Evolutionary conservation across 2,329 filamentous ascomycete species (phyloP).

Genomic region (Exophiala mesophila): DNA sequence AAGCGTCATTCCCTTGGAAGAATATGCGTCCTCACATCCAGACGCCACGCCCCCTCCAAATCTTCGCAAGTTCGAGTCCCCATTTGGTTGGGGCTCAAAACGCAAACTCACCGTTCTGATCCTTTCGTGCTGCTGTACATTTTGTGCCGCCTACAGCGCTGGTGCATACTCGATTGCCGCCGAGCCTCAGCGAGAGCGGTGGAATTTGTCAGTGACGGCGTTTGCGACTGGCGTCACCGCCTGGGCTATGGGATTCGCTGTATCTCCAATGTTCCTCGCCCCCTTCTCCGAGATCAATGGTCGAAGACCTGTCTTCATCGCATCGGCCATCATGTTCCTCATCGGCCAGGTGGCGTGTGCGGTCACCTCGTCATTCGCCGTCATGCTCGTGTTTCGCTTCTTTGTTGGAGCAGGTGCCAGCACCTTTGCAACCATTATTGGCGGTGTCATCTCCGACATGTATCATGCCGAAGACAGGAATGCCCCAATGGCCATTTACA

Average conservation of each 20-base stretch:
- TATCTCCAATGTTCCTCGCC: constrained; percentile 82
- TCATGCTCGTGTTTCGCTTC: constrained; percentile 68
- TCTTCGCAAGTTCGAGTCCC: constrained; percentile 62
- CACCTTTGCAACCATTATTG: constrained; percentile 81
- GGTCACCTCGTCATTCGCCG: constrained; percentile 62
- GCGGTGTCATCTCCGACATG: constrained; percentile 84
- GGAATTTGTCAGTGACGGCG: constrained; percentile 60
- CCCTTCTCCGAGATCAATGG: constrained; percentile 88
- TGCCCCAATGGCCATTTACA: constrained; percentile 84
- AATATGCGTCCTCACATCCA: constrained; percentile 30
- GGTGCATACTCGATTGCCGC: constrained; percentile 72
- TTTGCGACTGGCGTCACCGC: constrained; percentile 68
- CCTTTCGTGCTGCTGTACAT: constrained; percentile 71
- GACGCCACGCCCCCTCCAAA: constrained; percentile 49
- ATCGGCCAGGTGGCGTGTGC: constrained; percentile 63
- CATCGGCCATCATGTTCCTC: constrained; percentile 67
- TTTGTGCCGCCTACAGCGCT: constrained; percentile 72
- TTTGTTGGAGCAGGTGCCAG: constrained; percentile 66
- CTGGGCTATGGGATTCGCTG: constrained; percentile 74
- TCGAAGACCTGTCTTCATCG: constrained; percentile 73
- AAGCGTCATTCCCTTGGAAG: constrained; percentile 50
- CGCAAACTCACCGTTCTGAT: constrained; percentile 68
- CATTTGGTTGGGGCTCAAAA: constrained; percentile 65
- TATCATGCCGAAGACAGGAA: constrained; percentile 76
- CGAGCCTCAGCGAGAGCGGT: constrained; percentile 60